Percentiles rank a stretch among this genome's conserved stretches.
Evolutionary conservation across 139 green algal genomes (phyloP).

Genomic region (Asterochloris sp.): DNA sequence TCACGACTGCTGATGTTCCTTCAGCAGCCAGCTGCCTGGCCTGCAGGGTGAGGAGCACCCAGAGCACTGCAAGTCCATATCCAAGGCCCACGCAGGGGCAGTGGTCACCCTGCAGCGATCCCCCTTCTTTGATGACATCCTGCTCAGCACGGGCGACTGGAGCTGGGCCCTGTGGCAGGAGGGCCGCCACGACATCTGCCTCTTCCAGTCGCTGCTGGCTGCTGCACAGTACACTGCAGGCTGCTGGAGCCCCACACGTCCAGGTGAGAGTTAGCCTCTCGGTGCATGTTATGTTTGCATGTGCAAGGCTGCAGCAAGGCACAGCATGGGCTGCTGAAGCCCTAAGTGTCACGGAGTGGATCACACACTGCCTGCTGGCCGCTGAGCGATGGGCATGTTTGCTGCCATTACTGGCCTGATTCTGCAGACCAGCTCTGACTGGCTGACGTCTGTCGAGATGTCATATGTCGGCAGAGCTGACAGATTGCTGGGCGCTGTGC

Average conservation of each 20-base stretch:
- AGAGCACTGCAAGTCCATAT: constrained; percentile 46
- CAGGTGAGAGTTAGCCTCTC: constrained; percentile 21
- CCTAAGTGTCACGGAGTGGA: no score
- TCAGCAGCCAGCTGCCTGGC: background rate
- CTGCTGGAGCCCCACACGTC: constrained; percentile 79
- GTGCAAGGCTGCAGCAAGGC: no score
- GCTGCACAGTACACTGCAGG: constrained; percentile 68
- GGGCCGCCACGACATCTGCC: constrained; percentile 34
- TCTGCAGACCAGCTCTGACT: background rate
- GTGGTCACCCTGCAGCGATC: constrained; percentile 59
- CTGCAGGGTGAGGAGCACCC: constrained; percentile 51
- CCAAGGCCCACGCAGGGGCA: constrained; percentile 47
- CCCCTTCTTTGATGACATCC: constrained; percentile 79
- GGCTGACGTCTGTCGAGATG: constrained; percentile 33
- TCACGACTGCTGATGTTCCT: background rate
- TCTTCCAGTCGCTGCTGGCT: constrained; percentile 60
- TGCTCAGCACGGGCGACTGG: constrained; percentile 76
- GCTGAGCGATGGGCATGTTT: no score
- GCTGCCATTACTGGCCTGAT: background rate
- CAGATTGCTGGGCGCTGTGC: background rate
- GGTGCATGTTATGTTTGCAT: no score
- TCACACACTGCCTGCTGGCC: no score
- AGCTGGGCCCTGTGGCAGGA: constrained; percentile 66
- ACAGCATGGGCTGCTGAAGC: no score
- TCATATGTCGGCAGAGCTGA: constrained; percentile 52